These are phyloP conservation scores for Tolypocladium ophioglossoides DNA, from an alignment of 2,329 filamentous ascomycete genomes.

Conservation along the genomic window DNA sequence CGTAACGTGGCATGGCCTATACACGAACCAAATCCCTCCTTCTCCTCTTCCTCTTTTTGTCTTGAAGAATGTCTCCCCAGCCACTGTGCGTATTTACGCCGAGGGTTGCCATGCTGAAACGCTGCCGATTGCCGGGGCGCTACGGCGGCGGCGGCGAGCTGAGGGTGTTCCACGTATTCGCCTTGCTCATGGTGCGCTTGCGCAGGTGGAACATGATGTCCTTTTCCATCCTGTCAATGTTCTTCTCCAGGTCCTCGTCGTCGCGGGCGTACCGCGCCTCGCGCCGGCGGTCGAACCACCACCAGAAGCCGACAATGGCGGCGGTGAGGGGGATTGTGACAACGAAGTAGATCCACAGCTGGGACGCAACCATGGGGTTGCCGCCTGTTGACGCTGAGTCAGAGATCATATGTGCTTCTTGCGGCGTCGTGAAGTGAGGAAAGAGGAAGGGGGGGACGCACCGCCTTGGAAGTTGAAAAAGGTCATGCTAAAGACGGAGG, in stretches of 20 bases:
- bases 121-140: background rate
- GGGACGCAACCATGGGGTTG: slow-evolving; percentile 4
- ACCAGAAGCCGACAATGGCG: slow-evolving; percentile 44
- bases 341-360: slow-evolving; percentile 54
- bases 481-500: slow-evolving; percentile 55
- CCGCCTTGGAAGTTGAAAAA: slow-evolving; percentile 52
- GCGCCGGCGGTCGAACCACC: slow-evolving; percentile 39
- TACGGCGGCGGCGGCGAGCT: slow-evolving; percentile 16
- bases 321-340: slow-evolving; percentile 48
- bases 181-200: slow-evolving; percentile 45
- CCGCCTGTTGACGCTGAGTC: background rate
- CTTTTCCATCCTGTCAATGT: slow-evolving; percentile 45
- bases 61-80: too few relatives aligned
- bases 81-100: background rate
- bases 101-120: background rate
- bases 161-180: slow-evolving; percentile 39
- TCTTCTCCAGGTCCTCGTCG: slow-evolving; percentile 40
- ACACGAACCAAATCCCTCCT: background rate
- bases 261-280: slow-evolving; percentile 37
- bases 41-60: background rate
- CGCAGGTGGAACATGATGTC: slow-evolving; percentile 46
- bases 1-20: background rate
- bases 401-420: background rate
- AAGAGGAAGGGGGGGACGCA: slow-evolving; percentile 11
- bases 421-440: too few relatives aligned